phyloP scores from a whole-genome alignment of 2,329 filamentous ascomycete genomes.

The Xylariaceae sp. region DNA sequence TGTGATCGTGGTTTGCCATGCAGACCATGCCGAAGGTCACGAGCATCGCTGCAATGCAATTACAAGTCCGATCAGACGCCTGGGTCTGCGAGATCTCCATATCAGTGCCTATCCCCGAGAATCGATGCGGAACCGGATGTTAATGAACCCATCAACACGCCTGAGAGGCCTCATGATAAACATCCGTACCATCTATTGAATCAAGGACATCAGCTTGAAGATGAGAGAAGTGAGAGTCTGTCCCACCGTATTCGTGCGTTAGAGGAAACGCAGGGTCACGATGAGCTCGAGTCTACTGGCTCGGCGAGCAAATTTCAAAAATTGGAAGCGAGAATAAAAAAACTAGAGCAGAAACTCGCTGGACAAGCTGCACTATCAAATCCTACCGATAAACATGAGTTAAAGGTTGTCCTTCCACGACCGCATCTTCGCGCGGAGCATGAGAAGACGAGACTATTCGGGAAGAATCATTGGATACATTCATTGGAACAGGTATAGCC shows the following conservation, averaged over 20 bases:
- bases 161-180: background rate
- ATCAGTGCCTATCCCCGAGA: background rate
- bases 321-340: constrained; percentile 12
- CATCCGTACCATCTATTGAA: background rate
- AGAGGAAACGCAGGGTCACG: background rate
- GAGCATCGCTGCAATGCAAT: constrained; percentile 16
- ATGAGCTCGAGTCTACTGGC: background rate
- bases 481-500: constrained; percentile 19
- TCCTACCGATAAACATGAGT: constrained; percentile 1
- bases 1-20: constrained; percentile 20
- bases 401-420: constrained; percentile 14
- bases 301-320: background rate
- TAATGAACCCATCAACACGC: background rate
- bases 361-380: background rate
- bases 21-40: constrained; percentile 14
- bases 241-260: constrained; percentile 1
- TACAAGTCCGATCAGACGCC: constrained; percentile 8
- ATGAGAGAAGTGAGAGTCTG: constrained; percentile 2
- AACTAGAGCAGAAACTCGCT: constrained; percentile 13
- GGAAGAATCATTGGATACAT: constrained; percentile 23
- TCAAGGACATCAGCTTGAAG: background rate
- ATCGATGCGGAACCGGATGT: background rate
- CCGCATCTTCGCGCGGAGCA: constrained; percentile 19
- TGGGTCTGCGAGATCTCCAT: background rate
- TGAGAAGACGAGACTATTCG: constrained; percentile 24